A percentile compares a stretch with the other conserved stretches of the same genome.
These are phyloP conservation scores for Rhododendron kiyosumense DNA, from an alignment of 148 eudicot species.

Conservation along the genomic window DNA sequence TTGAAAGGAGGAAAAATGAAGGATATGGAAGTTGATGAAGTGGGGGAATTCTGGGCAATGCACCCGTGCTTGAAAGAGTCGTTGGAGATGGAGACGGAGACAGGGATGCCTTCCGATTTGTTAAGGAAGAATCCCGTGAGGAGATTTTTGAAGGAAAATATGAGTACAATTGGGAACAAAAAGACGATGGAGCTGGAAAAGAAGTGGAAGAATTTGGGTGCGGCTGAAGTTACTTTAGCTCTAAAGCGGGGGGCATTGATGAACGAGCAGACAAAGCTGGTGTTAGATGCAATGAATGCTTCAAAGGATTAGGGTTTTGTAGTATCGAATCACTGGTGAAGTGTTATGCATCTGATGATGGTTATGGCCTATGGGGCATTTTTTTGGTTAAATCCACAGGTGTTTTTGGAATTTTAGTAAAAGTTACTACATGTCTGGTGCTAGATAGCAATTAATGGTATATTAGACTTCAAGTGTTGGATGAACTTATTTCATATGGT, in stretches of 20 bases:
- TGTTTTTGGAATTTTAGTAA: not conserved
- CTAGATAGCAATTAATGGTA: not conserved
- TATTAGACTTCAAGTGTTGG: not conserved
- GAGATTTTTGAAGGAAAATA: conserved; percentile 7
- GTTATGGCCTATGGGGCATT: not conserved
- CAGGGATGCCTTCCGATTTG: not conserved
- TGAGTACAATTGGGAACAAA: conserved; percentile 22
- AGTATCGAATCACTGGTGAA: not conserved
- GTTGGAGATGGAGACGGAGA: not conserved
- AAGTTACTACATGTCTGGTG: not conserved
- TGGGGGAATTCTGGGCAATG: not conserved
- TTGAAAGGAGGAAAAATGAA: not conserved
- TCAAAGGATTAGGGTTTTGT: not conserved
- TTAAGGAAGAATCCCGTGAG: not conserved
- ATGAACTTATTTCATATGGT: not conserved
- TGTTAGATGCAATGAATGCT: conserved; percentile 18
- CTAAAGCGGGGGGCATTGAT: conserved; percentile 12
- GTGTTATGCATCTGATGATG: not conserved
- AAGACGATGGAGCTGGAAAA: conserved; percentile 34
- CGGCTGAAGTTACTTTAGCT: conserved; percentile 18
- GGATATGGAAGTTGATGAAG: not conserved
- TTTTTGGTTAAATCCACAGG: not conserved
- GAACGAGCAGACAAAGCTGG: conserved; percentile 16
- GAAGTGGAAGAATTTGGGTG: conserved; percentile 31
- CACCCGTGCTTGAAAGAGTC: conserved; percentile 19